Evolutionary conservation across 306 rosid genomes (phyloP), one percentile per base, ranked within the genome.

Genomic region (Mimosa bimucronata): DNA sequence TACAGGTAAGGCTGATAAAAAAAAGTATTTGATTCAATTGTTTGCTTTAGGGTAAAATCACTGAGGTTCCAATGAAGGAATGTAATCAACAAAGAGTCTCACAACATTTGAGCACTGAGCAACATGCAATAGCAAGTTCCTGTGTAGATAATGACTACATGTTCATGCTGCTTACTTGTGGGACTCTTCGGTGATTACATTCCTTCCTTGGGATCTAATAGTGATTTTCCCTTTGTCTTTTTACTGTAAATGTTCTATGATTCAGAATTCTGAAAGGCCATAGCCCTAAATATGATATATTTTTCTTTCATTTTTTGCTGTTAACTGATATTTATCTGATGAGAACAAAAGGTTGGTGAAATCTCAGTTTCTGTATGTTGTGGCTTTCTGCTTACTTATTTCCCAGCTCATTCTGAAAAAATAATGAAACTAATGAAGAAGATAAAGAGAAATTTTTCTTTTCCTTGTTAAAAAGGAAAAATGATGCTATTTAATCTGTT

Each of bases 1-100:
- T 89, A 69, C 98, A 95, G 92, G 98, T 95, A 83, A 85, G 78
- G 71, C 57, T 71, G 75, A 29, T 84, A 48, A 38, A 65, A 34
- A n/a, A 64, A 64, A 42, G 37, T 52, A 44, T 70, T 37, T 30
- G 21, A 57, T 80, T 76, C 64, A 31, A 42, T 10, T 67, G 53
- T 76, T 19, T 67, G 15, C 67, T 61, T 69, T 42, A 1, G 3
- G 38, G 38, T 2, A 34, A 34, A 13, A 45, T 45, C 16, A 45
- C 50, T 45, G 46, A 45, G 50, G 16, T 45, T 13, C 18, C 50
- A 13, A 45, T 14, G 50, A 45, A 45, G 50, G 18, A 45, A 45
- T 45, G 50, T 13, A 13, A 13, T 45, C 50, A 45, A 14, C 50
- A 45, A 45, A 1, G 50, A 45, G 18, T 45, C 16, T 4, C 50